A percentile compares a stretch with the other conserved stretches of the same genome.
phyloP scores from a whole-genome alignment of 1,139 yeast genomes.

The Pichia sp. region DNA sequence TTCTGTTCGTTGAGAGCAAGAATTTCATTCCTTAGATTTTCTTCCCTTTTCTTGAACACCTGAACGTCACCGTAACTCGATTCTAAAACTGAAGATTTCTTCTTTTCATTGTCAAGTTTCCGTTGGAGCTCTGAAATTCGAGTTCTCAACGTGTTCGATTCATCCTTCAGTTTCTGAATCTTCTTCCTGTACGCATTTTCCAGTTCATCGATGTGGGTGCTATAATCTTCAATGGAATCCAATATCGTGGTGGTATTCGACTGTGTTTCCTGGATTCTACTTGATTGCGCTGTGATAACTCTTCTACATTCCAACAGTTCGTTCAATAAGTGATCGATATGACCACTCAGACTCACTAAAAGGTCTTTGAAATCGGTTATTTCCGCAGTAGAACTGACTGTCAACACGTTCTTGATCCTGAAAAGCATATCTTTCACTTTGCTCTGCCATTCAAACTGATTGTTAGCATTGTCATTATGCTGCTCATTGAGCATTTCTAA shows the following conservation, averaged over 20 bases:
- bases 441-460: slow-evolving; percentile 22
- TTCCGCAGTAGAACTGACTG: not conserved
- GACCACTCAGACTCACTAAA: not conserved
- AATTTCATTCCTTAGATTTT: not conserved
- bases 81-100: too few species aligned
- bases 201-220: slow-evolving; percentile 14
- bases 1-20: not conserved
- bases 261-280: slow-evolving; percentile 8
- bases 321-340: not conserved
- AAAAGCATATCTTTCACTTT: slow-evolving; percentile 3
- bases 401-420: not conserved
- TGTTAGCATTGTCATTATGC: slow-evolving; percentile 15
- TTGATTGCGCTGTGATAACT: not conserved
- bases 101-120: too few species aligned
- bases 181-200: slow-evolving; percentile 21
- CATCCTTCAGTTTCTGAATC: not conserved
- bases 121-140: too few species aligned
- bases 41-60: not conserved
- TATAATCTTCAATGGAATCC: not conserved
- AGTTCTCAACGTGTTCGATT: too few species aligned
- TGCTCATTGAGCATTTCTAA: slow-evolving; percentile 20
- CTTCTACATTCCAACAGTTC: not conserved
- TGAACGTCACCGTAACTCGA: not conserved
- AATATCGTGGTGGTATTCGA: slow-evolving; percentile 23
- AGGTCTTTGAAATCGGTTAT: slow-evolving; percentile 2